Percentiles rank a stretch among this genome's conserved stretches.
phyloP scores from a whole-genome alignment of 2,329 filamentous ascomycete species.

The Hypoxylon sp. region DNA sequence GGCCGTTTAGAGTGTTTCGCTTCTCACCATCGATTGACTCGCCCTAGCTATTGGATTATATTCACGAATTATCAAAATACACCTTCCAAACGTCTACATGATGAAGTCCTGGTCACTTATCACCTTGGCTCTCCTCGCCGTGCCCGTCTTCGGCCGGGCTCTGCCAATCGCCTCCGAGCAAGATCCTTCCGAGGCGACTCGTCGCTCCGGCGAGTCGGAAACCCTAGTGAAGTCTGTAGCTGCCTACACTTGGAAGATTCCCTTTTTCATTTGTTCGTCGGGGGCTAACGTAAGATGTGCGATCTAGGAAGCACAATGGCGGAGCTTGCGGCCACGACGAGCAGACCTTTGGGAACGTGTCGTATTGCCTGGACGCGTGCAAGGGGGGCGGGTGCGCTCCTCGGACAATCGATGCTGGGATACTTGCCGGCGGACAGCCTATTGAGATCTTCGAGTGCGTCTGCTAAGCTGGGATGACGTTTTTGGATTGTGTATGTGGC shows the following conservation, averaged over 20 bases:
- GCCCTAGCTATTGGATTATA: background rate
- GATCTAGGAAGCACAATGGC: background rate
- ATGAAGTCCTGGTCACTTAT: conserved; percentile 6
- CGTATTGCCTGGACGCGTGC: background rate
- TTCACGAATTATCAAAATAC: background rate
- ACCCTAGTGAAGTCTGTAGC: background rate
- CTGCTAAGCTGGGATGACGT: background rate
- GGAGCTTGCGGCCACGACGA: conserved; percentile 1
- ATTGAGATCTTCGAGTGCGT: background rate
- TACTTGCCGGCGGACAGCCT: background rate
- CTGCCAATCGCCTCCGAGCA: background rate
- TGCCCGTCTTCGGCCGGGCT: background rate
- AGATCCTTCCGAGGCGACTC: background rate
- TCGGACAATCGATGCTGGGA: background rate
- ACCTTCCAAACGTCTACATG: background rate
- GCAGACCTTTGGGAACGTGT: background rate
- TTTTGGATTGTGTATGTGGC: background rate
- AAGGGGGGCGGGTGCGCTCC: background rate
- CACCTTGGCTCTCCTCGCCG: background rate
- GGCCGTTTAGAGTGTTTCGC: background rate
- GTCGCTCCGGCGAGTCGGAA: background rate
- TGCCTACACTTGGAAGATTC: too few relatives aligned
- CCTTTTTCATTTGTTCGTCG: too few relatives aligned
- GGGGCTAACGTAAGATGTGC: background rate
- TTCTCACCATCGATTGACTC: background rate